Percentiles rank a stretch among this genome's conserved stretches.
phyloP scores from a whole-genome alignment of 371 early-diverging fungal species.

The Saksenaea oblongispora region DNA sequence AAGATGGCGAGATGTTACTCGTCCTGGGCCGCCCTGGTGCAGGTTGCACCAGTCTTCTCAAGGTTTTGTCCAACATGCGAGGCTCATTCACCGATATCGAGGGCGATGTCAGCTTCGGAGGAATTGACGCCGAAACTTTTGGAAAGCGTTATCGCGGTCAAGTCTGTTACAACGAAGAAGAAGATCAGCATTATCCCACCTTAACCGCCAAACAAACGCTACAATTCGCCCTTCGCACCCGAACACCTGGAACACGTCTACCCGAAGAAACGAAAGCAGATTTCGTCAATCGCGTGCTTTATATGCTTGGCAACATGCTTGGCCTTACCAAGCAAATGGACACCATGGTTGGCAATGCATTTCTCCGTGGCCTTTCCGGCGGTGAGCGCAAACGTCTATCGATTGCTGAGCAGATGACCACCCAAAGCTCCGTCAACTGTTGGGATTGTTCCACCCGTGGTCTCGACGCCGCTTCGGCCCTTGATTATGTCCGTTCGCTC shows the following conservation, averaged over 20 bases:
- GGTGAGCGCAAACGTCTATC: slow-evolving; percentile 90
- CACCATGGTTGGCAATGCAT: slow-evolving; percentile 82
- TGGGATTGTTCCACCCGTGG: slow-evolving; percentile 91
- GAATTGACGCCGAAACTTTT: slow-evolving; percentile 56
- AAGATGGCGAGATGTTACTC: slow-evolving; percentile 71
- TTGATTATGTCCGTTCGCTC: slow-evolving; percentile 72
- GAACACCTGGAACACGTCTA: slow-evolving; percentile 61
- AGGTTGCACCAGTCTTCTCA: slow-evolving; percentile 68
- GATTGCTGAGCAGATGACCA: slow-evolving; percentile 86
- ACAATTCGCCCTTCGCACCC: slow-evolving; percentile 62
- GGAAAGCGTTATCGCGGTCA: slow-evolving; percentile 56
- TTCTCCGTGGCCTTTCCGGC: slow-evolving; percentile 80
- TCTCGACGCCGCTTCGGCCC: slow-evolving; percentile 88
- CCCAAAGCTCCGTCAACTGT: slow-evolving; percentile 71
- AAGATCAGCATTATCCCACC: slow-evolving; percentile 73
- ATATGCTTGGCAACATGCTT: slow-evolving; percentile 67
- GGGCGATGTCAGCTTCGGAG: slow-evolving; percentile 64
- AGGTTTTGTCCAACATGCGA: slow-evolving; percentile 67
- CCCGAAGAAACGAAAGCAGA: slow-evolving; percentile 40
- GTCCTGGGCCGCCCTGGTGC: slow-evolving; percentile 74
- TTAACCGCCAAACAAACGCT: slow-evolving; percentile 68
- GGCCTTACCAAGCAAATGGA: slow-evolving; percentile 74
- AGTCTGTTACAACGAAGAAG: slow-evolving; percentile 70
- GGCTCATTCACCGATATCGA: slow-evolving; percentile 53
- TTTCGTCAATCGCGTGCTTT: slow-evolving; percentile 48